phyloP scores from a whole-genome alignment of 2,329 filamentous ascomycete species.

The Rhinocladiella mackenziei region DNA sequence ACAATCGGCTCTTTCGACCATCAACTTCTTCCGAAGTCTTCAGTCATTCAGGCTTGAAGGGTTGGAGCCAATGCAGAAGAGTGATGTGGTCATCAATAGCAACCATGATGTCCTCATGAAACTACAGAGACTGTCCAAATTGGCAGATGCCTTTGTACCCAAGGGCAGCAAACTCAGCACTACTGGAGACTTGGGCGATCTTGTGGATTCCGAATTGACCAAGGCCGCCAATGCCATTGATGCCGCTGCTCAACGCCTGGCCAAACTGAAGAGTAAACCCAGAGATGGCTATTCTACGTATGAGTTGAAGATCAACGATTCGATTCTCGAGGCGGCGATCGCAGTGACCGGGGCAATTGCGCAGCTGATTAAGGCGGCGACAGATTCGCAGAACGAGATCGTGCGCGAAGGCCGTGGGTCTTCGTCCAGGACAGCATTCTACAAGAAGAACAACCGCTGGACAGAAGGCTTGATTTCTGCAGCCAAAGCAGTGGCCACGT shows the following conservation, averaged over 20 bases:
- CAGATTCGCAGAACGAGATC: constrained; percentile 90
- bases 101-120: constrained; percentile 96
- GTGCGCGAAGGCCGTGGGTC: constrained; percentile 86
- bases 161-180: constrained; percentile 76
- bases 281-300: constrained; percentile 93
- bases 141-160: constrained; percentile 86
- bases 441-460: constrained; percentile 99
- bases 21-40: constrained; percentile 90
- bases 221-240: constrained; percentile 96
- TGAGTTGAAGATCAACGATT: constrained; percentile 92
- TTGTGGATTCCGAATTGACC: constrained; percentile 85
- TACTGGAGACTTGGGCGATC: constrained; percentile 73
- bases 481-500: constrained; percentile 88
- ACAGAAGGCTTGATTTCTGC: constrained; percentile 96
- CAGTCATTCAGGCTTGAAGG: constrained; percentile 92
- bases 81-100: constrained; percentile 94
- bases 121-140: constrained; percentile 86
- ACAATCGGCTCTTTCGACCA: constrained; percentile 77
- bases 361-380: constrained; percentile 90
- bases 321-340: constrained; percentile 86
- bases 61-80: constrained; percentile 86
- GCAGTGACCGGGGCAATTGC: constrained; percentile 93
- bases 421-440: constrained; percentile 86
- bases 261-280: constrained; percentile 94
- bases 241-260: constrained; percentile 80